Evolutionary conservation across 441 rosid genomes (phyloP), one percentile per base, ranked within the genome.

Genomic region (Syzygium syzygioides): DNA sequence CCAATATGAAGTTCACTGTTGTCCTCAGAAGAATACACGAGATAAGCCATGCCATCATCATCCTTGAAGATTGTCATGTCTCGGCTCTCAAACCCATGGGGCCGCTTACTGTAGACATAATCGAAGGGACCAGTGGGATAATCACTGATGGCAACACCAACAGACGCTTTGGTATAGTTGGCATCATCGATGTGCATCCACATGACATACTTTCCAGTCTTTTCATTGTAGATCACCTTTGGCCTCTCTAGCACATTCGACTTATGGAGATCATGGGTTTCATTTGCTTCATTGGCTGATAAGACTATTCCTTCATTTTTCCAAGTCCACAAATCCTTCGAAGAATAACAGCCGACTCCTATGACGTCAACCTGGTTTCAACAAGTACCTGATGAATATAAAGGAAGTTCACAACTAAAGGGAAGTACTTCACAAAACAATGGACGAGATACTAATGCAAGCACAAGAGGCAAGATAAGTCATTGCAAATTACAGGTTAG

Each of bases 151-250:
- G 99, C 99, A 54, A 98, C 86, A 26, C 99, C 99, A 50, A 94
- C 95, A 9, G 97, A 90, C 56, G 99, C 99, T 94, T 96, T 98
- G 59, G 99, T 98, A 90, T 98, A 98, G 93, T 98, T 98, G 86
- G 92, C 93, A 89, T 97, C 98, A 55, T 98, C 99, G 12, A 97
- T 93, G 90, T 98, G 99, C 99, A 98, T 97, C 99, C 99, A 98
- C 98, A 98, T 98, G 60, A 97, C 96, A 55, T 98, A 98, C 86
- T 97, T 97, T 30, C 92, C 93, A 0, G 98, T 95, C 80, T 87
- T 93, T 28, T 93, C 95, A 79, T 96, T 97, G 96, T 95, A 95
- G 55, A 97, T 90, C 56, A 98, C 99, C 93, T 98, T 98, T 14
- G 99, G 99, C 91, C 99, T 93, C 91, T 98, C 99, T 41, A 98